phyloP scores from a whole-genome alignment of 345 rosid genomes.

The Dipteronia dyeriana region DNA sequence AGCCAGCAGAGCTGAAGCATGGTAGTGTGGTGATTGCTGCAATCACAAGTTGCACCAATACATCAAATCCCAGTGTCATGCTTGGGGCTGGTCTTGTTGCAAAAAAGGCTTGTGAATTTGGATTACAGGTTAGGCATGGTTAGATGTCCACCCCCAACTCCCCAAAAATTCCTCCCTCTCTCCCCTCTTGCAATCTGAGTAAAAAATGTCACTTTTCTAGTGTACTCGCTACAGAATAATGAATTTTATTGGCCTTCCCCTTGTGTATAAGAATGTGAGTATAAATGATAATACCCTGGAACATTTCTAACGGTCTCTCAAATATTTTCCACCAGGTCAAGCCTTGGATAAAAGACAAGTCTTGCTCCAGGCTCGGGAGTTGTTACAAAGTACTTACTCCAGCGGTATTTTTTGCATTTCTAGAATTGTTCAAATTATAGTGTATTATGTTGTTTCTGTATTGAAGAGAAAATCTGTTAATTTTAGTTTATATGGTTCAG shows the following conservation, averaged over 20 bases:
- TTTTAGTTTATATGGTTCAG: slow-evolving; percentile 40
- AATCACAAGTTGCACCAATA: slow-evolving; percentile 93
- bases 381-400: neutral
- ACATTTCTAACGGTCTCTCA: slow-evolving; percentile 12
- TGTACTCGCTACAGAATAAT: neutral
- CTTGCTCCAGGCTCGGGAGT: slow-evolving; percentile 97
- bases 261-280: neutral
- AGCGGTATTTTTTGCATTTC: slow-evolving; percentile 45
- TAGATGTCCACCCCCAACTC: neutral
- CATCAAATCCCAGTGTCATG: slow-evolving; percentile 97
- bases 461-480: neutral
- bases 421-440: neutral
- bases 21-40: slow-evolving; percentile 98
- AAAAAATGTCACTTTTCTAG: neutral
- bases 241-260: neutral
- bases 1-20: slow-evolving; percentile 86
- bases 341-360: slow-evolving; percentile 90
- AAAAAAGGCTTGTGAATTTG: slow-evolving; percentile 69
- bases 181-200: neutral
- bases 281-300: neutral
- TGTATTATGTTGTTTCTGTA: neutral
- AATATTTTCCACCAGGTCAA: slow-evolving; percentile 58
- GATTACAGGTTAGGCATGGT: slow-evolving; percentile 57
- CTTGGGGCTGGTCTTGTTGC: slow-evolving; percentile 97
- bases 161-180: neutral